phyloP scores from a whole-genome alignment of 2,329 filamentous ascomycete species.

The Fusarium stilboides region DNA sequence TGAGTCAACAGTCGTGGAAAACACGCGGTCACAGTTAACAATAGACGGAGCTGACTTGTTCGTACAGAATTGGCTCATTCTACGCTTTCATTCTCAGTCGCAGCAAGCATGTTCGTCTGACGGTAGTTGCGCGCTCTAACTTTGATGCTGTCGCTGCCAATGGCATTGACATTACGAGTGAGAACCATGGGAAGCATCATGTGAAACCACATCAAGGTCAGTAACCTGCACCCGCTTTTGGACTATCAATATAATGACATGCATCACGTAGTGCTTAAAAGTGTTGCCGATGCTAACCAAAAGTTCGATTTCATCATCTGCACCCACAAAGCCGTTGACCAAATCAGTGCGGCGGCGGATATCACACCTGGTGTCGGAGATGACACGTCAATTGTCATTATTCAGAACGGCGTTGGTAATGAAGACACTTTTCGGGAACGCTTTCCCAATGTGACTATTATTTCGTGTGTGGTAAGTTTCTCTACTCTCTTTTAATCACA shows the following conservation, averaged over 20 bases:
- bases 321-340: constrained; percentile 44
- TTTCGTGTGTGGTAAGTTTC: constrained; percentile 68
- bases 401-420: constrained; percentile 74
- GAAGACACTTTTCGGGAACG: constrained; percentile 66
- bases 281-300: constrained; percentile 21
- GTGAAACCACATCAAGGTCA: constrained; percentile 63
- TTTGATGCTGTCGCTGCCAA: constrained; percentile 67
- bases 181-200: constrained; percentile 68
- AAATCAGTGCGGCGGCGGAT: constrained; percentile 26
- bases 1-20: constrained; percentile 49
- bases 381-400: constrained; percentile 68
- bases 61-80: constrained; percentile 68
- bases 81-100: constrained; percentile 69
- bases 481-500: accelerated
- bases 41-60: background rate
- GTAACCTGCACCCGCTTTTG: background rate
- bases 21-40: no score
- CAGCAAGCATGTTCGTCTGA: constrained; percentile 63
- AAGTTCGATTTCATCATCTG: constrained; percentile 46
- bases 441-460: constrained; percentile 67
- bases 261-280: constrained; percentile 24
- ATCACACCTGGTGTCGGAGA: constrained; percentile 56
- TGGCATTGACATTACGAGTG: constrained; percentile 69
- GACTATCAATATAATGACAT: background rate
- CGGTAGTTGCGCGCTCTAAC: constrained; percentile 74